Evolutionary conservation across 176 grass and related monocot species (phyloP), one percentile per base, ranked within the genome.

Genomic region (Saccharum spontaneum): DNA sequence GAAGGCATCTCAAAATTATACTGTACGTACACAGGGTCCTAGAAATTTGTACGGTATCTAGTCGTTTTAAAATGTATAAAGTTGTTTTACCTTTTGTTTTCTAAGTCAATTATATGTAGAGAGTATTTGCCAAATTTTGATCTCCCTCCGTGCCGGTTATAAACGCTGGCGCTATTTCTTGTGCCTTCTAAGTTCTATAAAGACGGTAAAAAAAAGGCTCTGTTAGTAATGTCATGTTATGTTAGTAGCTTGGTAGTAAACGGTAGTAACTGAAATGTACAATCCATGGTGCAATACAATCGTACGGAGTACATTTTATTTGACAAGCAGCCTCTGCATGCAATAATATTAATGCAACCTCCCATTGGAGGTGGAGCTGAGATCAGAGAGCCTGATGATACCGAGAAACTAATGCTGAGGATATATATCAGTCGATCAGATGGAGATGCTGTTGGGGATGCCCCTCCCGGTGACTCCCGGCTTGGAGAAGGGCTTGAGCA

Each of bases 361-460:
- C 49, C 49, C 49, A 52, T 52, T 52, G 49, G 49, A 18, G 4
- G 1, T 48, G 13, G 46, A 48, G 46, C 44, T 45, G 11, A 45
- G 10, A n/a, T n/a, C n/a, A 45, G 11, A 45, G 44, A 45, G 45
- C 45, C 45, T n/a, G n/a, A n/a, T 50, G 14, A 50, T 15, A 50
- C 48, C 48, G 15, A 50, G 48, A 50, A 50, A 50, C 48, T 33
- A 64, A 69, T 52, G 78, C 52, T 87, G 45, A 10, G 18, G 16
- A 28, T 28, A 23, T 11, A 28, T 28, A 23, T 11, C 3, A 8
- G 1, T 65, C 8, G 2, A 9, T 92, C 87, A 95, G 82, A 98
- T 98, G 70, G 91, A 95, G 70, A 98, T 95, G 83, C 96, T 98
- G 68, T 92, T 92, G 1, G 96, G 96, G 63, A 98, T 87, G 30